Percentiles rank a stretch among this genome's conserved stretches.
Evolutionary conservation across 345 rosid species (phyloP).

Genomic region (Sapria himalayana): DNA sequence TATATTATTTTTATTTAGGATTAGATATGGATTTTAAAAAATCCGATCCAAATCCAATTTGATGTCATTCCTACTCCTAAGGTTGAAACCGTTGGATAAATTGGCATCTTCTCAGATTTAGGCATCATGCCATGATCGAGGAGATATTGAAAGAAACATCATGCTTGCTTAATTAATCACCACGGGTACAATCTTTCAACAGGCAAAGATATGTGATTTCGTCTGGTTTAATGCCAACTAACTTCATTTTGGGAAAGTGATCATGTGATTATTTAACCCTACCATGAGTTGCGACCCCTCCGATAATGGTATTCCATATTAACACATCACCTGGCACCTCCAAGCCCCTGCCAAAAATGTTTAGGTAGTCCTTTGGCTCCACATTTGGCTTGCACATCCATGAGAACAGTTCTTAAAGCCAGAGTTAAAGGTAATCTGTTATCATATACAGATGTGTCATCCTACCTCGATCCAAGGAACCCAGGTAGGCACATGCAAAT

Average conservation of each 20-base stretch:
- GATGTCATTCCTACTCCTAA: too few species aligned
- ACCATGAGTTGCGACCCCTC: constrained; percentile 75
- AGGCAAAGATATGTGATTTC: constrained; percentile 63
- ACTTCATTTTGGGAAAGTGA: constrained; percentile 36
- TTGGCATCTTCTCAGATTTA: constrained; percentile 48
- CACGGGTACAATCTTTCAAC: constrained; percentile 64
- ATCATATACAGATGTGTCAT: constrained; percentile 31
- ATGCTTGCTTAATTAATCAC: constrained; percentile 50
- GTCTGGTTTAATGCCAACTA: constrained; percentile 32
- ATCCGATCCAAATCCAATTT: too few species aligned
- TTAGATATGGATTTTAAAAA: too few species aligned
- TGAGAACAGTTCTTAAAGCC: constrained; percentile 44
- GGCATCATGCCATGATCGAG: constrained; percentile 21
- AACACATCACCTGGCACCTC: constrained; percentile 28
- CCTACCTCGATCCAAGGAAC: constrained; percentile 49
- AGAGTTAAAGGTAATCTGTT: constrained; percentile 28
- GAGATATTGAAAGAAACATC: constrained; percentile 33
- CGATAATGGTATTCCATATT: constrained; percentile 73
- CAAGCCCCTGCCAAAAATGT: constrained; percentile 22
- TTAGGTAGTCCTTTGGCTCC: constrained; percentile 53
- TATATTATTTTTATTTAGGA: too few species aligned
- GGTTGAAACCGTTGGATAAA: constrained; percentile 51
- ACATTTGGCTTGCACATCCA: constrained; percentile 81
- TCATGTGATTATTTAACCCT: constrained; percentile 34
- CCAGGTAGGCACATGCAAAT: constrained; percentile 73